These are phyloP conservation scores for Psilocybe subaeruginosa DNA, from an alignment of 768 basidiomycete genomes.

Conservation along the genomic window DNA sequence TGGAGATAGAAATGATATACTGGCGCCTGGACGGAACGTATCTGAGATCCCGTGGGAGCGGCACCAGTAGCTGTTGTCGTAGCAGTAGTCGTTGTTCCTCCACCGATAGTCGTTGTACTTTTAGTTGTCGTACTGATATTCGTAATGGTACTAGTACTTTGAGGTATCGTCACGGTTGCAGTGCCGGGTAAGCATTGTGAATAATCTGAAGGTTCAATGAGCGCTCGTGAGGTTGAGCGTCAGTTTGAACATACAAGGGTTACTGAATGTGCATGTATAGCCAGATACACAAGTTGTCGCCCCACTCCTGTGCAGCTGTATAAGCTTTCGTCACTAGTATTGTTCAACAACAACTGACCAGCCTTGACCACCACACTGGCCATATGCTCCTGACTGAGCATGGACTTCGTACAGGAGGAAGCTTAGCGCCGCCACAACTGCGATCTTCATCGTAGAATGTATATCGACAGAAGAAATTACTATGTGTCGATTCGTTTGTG, in stretches of 20 bases:
- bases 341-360: constrained; percentile 28
- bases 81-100: constrained; percentile 21
- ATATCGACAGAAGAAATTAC: not conserved
- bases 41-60: constrained; percentile 47
- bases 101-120: constrained; percentile 7
- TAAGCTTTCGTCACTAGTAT: not conserved
- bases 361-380: constrained; percentile 46
- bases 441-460: constrained; percentile 12
- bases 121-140: constrained; percentile 3
- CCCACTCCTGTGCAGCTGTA: constrained; percentile 35
- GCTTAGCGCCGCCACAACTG: constrained; percentile 13
- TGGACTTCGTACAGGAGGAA: constrained; percentile 20
- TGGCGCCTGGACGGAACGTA: constrained; percentile 53
- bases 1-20: constrained; percentile 64
- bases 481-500: not conserved
- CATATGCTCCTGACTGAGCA: constrained; percentile 44
- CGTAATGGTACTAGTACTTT: constrained; percentile 7
- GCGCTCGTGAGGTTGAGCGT: not conserved
- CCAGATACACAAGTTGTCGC: constrained; percentile 45
- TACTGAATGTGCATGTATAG: constrained; percentile 43
- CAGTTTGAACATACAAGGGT: constrained; percentile 33
- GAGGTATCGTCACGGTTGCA: constrained; percentile 19
- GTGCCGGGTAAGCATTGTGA: constrained; percentile 55
- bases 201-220: constrained; percentile 39
- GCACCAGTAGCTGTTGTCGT: constrained; percentile 36